Evolutionary conservation across 2,329 filamentous ascomycete genomes (phyloP).

Genomic region (Diaporthe citri): DNA sequence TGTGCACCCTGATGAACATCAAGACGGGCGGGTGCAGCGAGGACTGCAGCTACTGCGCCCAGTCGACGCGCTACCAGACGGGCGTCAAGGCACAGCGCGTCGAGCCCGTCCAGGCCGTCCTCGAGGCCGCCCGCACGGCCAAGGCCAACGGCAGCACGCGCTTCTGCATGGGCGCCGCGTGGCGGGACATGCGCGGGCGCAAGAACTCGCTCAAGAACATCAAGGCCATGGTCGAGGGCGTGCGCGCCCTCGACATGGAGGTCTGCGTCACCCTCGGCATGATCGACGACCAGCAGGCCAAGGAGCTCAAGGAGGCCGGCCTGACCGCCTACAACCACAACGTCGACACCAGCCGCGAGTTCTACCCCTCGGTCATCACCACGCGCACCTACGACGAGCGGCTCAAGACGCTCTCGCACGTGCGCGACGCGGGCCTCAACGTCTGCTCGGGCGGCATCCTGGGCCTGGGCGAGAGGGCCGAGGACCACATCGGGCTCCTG

Average conservation of each 20-base stretch:
- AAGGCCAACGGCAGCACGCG: slow-evolving; percentile 88
- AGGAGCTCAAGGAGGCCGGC: slow-evolving; percentile 84
- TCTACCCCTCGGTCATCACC: slow-evolving; percentile 88
- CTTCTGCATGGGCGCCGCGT: slow-evolving; percentile 96
- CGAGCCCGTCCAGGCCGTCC: slow-evolving; percentile 82
- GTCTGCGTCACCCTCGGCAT: slow-evolving; percentile 94
- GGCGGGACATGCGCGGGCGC: slow-evolving; percentile 93
- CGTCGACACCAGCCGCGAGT: slow-evolving; percentile 89
- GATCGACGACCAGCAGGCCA: slow-evolving; percentile 85
- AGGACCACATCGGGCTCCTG: slow-evolving; percentile 85
- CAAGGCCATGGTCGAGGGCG: slow-evolving; percentile 86
- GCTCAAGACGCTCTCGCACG: slow-evolving; percentile 81
- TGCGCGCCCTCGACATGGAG: slow-evolving; percentile 87
- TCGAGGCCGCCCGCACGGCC: slow-evolving; percentile 81
- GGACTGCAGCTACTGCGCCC: slow-evolving; percentile 93
- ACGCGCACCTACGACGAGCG: slow-evolving; percentile 91
- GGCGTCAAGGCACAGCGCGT: slow-evolving; percentile 85
- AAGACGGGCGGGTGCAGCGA: slow-evolving; percentile 94
- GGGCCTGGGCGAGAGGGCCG: slow-evolving; percentile 82
- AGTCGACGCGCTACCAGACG: slow-evolving; percentile 84
- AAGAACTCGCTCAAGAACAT: slow-evolving; percentile 88
- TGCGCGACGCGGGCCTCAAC: slow-evolving; percentile 87
- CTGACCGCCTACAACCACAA: slow-evolving; percentile 96
- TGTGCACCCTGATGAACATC: slow-evolving; percentile 97
- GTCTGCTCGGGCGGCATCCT: slow-evolving; percentile 93